Percentiles rank a stretch among this genome's conserved stretches.
Evolutionary conservation across 2,329 filamentous ascomycete genomes (phyloP).

Genomic region (Gyromitra esculenta): DNA sequence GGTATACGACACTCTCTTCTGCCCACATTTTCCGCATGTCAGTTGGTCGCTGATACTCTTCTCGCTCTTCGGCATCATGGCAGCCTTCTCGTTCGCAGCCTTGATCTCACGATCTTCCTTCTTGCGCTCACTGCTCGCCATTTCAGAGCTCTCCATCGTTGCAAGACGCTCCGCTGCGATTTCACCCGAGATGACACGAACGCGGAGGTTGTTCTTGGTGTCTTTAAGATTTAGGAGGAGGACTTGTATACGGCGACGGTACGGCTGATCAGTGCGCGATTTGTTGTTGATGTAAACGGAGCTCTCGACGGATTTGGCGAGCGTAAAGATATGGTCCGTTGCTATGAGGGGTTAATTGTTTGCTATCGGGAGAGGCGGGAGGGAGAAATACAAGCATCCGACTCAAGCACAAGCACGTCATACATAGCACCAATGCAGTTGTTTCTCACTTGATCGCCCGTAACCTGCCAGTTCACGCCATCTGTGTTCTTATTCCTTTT

Average conservation of each 20-base stretch:
- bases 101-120: slow-evolving; percentile 79
- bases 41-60: slow-evolving; percentile 89
- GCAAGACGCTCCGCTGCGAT: slow-evolving; percentile 80
- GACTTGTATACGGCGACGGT: slow-evolving; percentile 88
- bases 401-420: slow-evolving; percentile 84
- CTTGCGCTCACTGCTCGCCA: slow-evolving; percentile 85
- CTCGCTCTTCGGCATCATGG: slow-evolving; percentile 91
- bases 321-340: slow-evolving; percentile 73
- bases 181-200: slow-evolving; percentile 77
- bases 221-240: slow-evolving; percentile 96
- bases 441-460: slow-evolving; percentile 77
- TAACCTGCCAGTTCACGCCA: slow-evolving; percentile 79
- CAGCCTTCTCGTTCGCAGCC: slow-evolving; percentile 95
- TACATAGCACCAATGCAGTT: slow-evolving; percentile 91
- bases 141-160: slow-evolving; percentile 85
- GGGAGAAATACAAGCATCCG: slow-evolving; percentile 59
- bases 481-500: slow-evolving; percentile 86
- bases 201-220: slow-evolving; percentile 83
- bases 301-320: slow-evolving; percentile 77
- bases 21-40: slow-evolving; percentile 88
- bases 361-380: not conserved
- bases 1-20: slow-evolving; percentile 93
- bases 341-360: slow-evolving; percentile 58
- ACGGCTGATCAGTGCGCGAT: slow-evolving; percentile 75
- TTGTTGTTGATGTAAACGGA: slow-evolving; percentile 77